Base-by-base conservation (phyloP, 805 yeast species). In the Lachancea waltii region DNA sequence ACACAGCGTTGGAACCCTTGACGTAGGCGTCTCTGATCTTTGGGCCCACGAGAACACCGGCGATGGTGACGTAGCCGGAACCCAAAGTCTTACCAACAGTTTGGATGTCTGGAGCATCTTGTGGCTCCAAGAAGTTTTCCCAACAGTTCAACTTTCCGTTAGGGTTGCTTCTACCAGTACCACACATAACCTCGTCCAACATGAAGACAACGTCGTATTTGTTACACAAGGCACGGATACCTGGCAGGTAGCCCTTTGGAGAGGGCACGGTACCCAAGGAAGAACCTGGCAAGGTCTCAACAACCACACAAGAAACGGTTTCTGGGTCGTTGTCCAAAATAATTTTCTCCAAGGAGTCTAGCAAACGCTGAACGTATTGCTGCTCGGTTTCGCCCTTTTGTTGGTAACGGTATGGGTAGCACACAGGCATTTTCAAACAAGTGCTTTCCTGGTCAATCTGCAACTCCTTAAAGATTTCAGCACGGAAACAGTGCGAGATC, bases 131-230 rank as follows among this genome's bases (percentile, higher is more conserved):
- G 39, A 54, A 66, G 43, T 65, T 66, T 47, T 69, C 72, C 68
- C 73, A 71, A 41, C 70, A 71, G 55, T 60, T 65, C 44, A 64
- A 62, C 23, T 66, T 63, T 28, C 78, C 77, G 33, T 52, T 48
- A 16, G 60, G 57, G 42, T 52, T 49, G 41, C 67, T 58, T 50
- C 79, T 65, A 17, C 78, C 78, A 23, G 71, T 65, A 25, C 79
- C 79, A 50, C 75, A 72, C 77, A 73, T 72, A 28, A 73, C 73
- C 56, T 74, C 79, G 48, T 74, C 79, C 35, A 71, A 54, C 59
- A 72, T 64, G 47, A 74, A 57, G 33, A 73, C 51, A 29, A 69
- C 63, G 30, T 70, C 77, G 53, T 72, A 73, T 50, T 73, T 73
- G 54, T 70, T 67, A 48, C 77, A 71, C 35, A 74, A 53, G 29